phyloP scores from a whole-genome alignment of 2,329 filamentous ascomycete genomes.

The Macroventuria anomochaeta region DNA sequence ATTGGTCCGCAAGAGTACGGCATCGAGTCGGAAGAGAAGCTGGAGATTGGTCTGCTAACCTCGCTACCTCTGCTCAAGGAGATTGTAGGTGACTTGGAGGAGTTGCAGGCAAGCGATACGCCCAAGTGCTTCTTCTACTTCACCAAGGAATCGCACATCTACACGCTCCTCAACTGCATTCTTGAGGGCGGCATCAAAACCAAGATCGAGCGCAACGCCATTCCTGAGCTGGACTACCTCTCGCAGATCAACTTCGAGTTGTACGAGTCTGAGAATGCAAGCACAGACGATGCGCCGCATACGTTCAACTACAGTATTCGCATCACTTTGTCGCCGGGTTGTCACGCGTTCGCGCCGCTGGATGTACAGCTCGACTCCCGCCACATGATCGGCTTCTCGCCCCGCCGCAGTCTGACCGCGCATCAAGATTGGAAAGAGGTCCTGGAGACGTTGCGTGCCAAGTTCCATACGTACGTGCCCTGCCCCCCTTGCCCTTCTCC shows the following conservation, averaged over 20 bases:
- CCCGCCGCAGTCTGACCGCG: constrained; percentile 84
- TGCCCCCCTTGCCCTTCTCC: constrained; percentile 29
- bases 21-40: constrained; percentile 92
- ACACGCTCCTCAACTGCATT: constrained; percentile 97
- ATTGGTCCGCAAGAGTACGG: constrained; percentile 98
- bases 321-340: constrained; percentile 93
- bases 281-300: constrained; percentile 64
- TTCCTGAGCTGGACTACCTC: constrained; percentile 96
- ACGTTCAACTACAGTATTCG: constrained; percentile 94
- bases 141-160: constrained; percentile 98
- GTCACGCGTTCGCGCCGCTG: constrained; percentile 93
- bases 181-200: constrained; percentile 95
- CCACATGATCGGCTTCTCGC: constrained; percentile 93
- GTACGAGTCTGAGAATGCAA: constrained; percentile 87
- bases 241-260: constrained; percentile 98
- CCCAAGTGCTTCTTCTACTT: constrained; percentile 99
- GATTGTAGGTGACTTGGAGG: constrained; percentile 95
- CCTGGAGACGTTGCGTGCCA: constrained; percentile 92
- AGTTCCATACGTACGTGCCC: constrained; percentile 94
- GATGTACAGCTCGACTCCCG: constrained; percentile 96
- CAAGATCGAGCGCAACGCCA: constrained; percentile 93
- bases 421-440: constrained; percentile 96
- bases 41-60: constrained; percentile 96
- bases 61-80: constrained; percentile 93
- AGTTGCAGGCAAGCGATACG: constrained; percentile 92